Evolutionary conservation across 768 basidiomycete species (phyloP).

Genomic region (Lyophyllum shimeji): DNA sequence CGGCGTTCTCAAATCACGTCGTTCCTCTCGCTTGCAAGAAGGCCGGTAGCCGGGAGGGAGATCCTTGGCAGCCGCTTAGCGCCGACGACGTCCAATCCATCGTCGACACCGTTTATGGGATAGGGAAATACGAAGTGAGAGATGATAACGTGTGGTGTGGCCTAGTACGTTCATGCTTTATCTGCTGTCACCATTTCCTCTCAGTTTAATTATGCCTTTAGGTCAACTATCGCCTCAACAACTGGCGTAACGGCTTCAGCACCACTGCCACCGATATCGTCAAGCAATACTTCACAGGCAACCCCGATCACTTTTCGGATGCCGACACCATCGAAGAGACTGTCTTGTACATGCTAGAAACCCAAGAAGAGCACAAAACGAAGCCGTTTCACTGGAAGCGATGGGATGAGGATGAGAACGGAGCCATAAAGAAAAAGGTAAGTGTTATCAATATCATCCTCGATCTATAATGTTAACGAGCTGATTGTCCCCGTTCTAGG

Average conservation of each 20-base stretch:
- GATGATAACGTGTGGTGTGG: conserved; percentile 1
- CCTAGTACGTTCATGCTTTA: background rate
- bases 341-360: background rate
- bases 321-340: background rate
- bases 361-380: background rate
- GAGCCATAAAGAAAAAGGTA: background rate
- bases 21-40: background rate
- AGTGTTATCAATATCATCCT: too few species aligned
- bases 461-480: too few species aligned
- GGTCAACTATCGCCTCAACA: background rate
- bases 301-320: background rate
- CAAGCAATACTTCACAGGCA: background rate
- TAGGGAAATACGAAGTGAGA: background rate
- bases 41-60: background rate
- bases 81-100: background rate
- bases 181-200: background rate
- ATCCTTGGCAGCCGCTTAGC: background rate
- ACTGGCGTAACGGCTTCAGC: background rate
- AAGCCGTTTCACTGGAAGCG: background rate
- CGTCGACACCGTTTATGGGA: background rate
- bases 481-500: too few species aligned
- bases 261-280: background rate
- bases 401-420: background rate
- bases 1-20: background rate
- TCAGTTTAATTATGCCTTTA: background rate